A percentile compares a stretch with the other conserved stretches of the same genome.
Evolutionary conservation across 1,139 yeast genomes (phyloP).

Genomic region (Geotrichum cucujoidarum): DNA sequence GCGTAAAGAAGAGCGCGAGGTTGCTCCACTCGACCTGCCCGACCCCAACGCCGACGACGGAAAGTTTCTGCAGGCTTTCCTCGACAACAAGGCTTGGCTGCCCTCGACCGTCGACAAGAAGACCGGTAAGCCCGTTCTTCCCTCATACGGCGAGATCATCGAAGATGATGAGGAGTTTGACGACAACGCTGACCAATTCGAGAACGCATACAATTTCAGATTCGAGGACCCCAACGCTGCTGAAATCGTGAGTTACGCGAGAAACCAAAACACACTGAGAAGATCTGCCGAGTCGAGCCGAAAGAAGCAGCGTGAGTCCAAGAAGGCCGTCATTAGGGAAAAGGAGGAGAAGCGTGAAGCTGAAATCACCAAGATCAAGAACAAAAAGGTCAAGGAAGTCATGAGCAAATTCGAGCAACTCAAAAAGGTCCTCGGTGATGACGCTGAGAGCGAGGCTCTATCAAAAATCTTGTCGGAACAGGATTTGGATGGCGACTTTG

Average conservation of each 20-base stretch:
- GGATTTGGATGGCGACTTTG: constrained; percentile 80
- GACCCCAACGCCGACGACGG: constrained; percentile 63
- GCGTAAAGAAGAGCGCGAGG: constrained; percentile 42
- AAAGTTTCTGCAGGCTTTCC: constrained; percentile 65
- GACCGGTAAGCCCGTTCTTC: constrained; percentile 47
- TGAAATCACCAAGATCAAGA: constrained; percentile 66
- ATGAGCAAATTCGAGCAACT: constrained; percentile 71
- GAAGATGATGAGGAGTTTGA: constrained; percentile 86
- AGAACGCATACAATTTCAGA: constrained; percentile 88
- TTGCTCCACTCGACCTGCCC: constrained; percentile 47
- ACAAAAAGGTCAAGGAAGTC: constrained; percentile 68
- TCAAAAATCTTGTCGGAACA: constrained; percentile 58
- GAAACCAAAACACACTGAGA: constrained; percentile 89
- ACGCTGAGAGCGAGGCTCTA: constrained; percentile 53
- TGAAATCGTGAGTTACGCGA: constrained; percentile 93
- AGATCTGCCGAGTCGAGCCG: constrained; percentile 71
- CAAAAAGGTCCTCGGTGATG: constrained; percentile 79
- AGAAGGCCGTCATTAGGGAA: constrained; percentile 50
- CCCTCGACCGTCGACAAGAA: constrained; percentile 50
- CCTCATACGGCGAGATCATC: constrained; percentile 46
- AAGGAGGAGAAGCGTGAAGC: constrained; percentile 55
- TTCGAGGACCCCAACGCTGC: constrained; percentile 89
- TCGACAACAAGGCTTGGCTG: constrained; percentile 83
- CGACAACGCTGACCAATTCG: constrained; percentile 85
- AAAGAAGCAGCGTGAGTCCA: constrained; percentile 74